Base-by-base conservation (phyloP, 306 rosid species). In the Gleditsia sinensis region DNA sequence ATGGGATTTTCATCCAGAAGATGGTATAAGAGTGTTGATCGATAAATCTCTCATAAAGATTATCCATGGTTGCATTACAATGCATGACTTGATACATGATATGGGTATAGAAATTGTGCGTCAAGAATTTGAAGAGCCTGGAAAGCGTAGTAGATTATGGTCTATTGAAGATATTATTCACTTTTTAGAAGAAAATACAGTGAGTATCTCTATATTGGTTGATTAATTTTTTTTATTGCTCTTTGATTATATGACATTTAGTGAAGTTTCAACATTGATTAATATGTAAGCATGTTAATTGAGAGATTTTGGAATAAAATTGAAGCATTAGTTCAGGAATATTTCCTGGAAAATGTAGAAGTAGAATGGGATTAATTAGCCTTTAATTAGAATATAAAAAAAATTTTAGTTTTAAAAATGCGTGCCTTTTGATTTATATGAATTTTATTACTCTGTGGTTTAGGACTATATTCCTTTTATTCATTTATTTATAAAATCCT, bases 81-180 rank as follows among this genome's bases (percentile, higher is more conserved):
- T 54, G 60, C 60, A 54, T 54, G 7, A 54, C 34, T 20, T 61
- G 16, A 61, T 61, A 6, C n/a, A n/a, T 4, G 48, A 61, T 0
- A 61, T 61, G 68, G 68, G 69, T 10, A 63, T 17, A 11, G 30
- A 36, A 37, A 63, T 63, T 63, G 69, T 63, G 20, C 50, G 10
- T 0, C 25, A 36, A 9, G 12, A 63, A 10, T 36, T 50, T 6
- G 6, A 5, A 19, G 69, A 63, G n/a, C 50, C 33, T 8, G 50
- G 50, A 5, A 19, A 30, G 5, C 32, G 69, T 3, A 17, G 49
- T 19, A 63, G 69, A 21, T 39, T 63, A 19, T 63, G 69, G 50
- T 39, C 8, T 2, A 4, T 7, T 39, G 32, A 63, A 3, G 69
- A 63, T 20, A 21, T 36, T 63, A 0, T 2, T 36, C 17, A 3